These are phyloP conservation scores for Podosphaera fusca DNA, from an alignment of 2,329 filamentous ascomycete species.

Conservation along the genomic window DNA sequence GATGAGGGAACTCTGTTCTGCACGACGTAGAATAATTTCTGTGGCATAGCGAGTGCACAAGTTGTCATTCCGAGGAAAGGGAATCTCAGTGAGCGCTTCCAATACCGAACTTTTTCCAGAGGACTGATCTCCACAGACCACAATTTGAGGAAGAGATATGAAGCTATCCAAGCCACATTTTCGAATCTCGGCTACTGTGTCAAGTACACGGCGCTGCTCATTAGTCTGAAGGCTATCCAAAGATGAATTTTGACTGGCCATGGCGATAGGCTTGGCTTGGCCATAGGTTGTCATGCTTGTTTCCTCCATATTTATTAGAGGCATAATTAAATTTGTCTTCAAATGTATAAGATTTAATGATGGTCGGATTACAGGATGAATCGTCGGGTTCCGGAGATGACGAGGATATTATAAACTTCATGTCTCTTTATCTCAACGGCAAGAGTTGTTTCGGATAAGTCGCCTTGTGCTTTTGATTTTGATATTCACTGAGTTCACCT, in stretches of 20 bases:
- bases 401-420: no score
- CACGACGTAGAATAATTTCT: constrained; percentile 20
- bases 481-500: no score
- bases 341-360: no score
- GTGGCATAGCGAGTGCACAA: constrained; percentile 35
- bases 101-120: constrained; percentile 41
- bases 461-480: no score
- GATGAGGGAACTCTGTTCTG: constrained; percentile 21
- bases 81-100: constrained; percentile 37
- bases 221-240: constrained; percentile 17
- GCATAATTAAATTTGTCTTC: no score
- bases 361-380: no score
- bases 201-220: constrained; percentile 32
- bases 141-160: constrained; percentile 31
- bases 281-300: no score
- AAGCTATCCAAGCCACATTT: constrained; percentile 28
- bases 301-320: no score
- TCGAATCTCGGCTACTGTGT: constrained; percentile 32
- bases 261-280: no score
- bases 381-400: no score
- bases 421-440: no score
- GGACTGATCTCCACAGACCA: constrained; percentile 41
- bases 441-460: no score
- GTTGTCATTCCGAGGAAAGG: constrained; percentile 34
- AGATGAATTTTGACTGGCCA: not conserved